Percentiles rank a stretch among this genome's conserved stretches.
These are phyloP conservation scores for Cryomyces antarcticus DNA, from an alignment of 495 filamentous ascomycete genomes.

Conservation along the genomic window DNA sequence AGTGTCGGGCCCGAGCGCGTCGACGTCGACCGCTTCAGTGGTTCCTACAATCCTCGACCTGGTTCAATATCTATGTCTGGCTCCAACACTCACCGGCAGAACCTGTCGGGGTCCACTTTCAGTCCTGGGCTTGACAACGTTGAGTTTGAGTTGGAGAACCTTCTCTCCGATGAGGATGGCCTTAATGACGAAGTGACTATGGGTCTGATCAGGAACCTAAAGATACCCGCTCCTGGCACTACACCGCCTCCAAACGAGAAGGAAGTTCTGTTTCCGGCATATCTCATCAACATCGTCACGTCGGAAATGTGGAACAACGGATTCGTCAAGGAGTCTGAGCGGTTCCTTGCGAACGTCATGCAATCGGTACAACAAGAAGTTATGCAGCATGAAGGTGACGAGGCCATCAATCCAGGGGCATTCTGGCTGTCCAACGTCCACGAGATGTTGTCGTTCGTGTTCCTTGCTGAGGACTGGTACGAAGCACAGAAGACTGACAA, in stretches of 20 bases:
- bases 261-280: constrained; percentile 94
- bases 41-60: constrained; percentile 79
- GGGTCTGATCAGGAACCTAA: constrained; percentile 87
- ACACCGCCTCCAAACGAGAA: constrained; percentile 86
- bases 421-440: constrained; percentile 99
- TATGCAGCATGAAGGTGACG: constrained; percentile 95
- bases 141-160: constrained; percentile 78
- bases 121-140: constrained; percentile 68
- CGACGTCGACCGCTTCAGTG: constrained; percentile 69
- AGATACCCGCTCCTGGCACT: constrained; percentile 70
- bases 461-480: constrained; percentile 98
- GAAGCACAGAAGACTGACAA: constrained; percentile 98
- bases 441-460: constrained; percentile 99
- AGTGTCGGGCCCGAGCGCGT: constrained; percentile 81
- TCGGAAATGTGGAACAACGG: constrained; percentile 99
- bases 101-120: constrained; percentile 46
- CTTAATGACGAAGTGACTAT: constrained; percentile 92
- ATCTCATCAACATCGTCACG: constrained; percentile 96
- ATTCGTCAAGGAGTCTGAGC: constrained; percentile 97
- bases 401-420: constrained; percentile 88
- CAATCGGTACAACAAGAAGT: constrained; percentile 98
- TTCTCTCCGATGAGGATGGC: constrained; percentile 85
- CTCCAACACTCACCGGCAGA: constrained; percentile 38
- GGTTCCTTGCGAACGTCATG: constrained; percentile 98
- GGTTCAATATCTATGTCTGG: constrained; percentile 79